phyloP scores from a whole-genome alignment of 202 grass and related monocot species.

The Zoysia matrella region DNA sequence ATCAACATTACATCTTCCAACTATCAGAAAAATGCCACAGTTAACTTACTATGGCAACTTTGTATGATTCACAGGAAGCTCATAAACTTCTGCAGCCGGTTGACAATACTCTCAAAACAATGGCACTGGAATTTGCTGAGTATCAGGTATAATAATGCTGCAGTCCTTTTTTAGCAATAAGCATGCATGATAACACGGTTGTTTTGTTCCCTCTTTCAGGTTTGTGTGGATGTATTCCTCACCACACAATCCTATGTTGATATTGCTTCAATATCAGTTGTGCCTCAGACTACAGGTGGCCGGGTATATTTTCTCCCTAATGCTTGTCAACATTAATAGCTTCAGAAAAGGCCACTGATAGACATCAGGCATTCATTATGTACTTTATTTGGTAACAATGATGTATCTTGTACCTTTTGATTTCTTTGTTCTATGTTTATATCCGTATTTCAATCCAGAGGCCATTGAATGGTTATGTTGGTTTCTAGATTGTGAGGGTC shows the following conservation, averaged over 20 bases:
- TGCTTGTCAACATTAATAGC: not conserved
- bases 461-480: too few relatives aligned
- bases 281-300: constrained; percentile 80
- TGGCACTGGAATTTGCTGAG: constrained; percentile 91
- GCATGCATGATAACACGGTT: not conserved
- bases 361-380: not conserved
- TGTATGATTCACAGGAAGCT: constrained; percentile 59
- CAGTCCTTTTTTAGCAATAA: not conserved
- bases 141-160: constrained; percentile 65
- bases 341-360: constrained; percentile 3
- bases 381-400: not conserved
- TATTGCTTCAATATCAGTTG: constrained; percentile 84
- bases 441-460: not conserved
- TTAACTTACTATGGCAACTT: constrained; percentile 24
- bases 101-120: constrained; percentile 81
- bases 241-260: constrained; percentile 80
- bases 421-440: not conserved
- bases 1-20: constrained; percentile 13
- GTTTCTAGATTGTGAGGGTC: constrained; percentile 1
- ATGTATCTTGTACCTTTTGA: not conserved
- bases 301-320: constrained; percentile 55
- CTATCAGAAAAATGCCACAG: not conserved
- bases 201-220: constrained; percentile 47
- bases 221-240: constrained; percentile 86
- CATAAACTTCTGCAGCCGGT: constrained; percentile 83